Conservation (phyloP, 2,329 filamentous ascomycete genomes). For the Cladosporium cucumerinum region DNA sequence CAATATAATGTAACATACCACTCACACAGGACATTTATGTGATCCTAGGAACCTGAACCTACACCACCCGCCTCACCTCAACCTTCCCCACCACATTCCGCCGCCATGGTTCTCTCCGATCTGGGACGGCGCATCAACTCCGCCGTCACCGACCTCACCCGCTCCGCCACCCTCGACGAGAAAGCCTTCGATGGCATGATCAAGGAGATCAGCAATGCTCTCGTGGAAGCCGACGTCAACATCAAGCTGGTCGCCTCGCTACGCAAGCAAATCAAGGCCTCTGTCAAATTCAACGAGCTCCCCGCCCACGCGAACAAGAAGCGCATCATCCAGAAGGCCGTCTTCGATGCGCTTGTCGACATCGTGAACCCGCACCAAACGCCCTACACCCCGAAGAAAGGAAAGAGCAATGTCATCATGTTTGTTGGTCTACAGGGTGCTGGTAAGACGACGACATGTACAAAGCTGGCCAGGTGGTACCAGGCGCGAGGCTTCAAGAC, state of each 20-base stretch:
- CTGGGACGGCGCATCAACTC: constrained; percentile 96
- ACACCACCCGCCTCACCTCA: background rate
- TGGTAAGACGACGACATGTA: constrained; percentile 97
- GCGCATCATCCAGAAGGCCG: constrained; percentile 92
- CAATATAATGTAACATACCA: background rate
- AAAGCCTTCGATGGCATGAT: constrained; percentile 99
- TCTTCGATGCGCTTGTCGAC: constrained; percentile 94
- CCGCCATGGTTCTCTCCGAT: constrained; percentile 94
- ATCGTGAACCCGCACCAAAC: constrained; percentile 94
- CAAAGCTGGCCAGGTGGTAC: constrained; percentile 93
- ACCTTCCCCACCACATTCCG: background rate
- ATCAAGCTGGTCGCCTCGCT: constrained; percentile 87
- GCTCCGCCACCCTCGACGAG: constrained; percentile 90
- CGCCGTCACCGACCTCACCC: constrained; percentile 88
- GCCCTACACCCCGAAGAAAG: constrained; percentile 95
- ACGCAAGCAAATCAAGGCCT: constrained; percentile 84
- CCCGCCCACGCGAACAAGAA: constrained; percentile 95
- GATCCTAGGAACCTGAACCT: background rate
- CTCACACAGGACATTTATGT: background rate
- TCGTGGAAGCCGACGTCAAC: constrained; percentile 96
- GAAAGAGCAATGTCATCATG: constrained; percentile 96
- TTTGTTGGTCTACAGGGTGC: constrained; percentile 97
- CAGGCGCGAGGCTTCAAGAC: constrained; percentile 88
- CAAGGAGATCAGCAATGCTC: constrained; percentile 94
- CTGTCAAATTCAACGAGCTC: constrained; percentile 93